These are phyloP conservation scores for Vigna radiata DNA, from an alignment of 306 rosid genomes.

Conservation along the genomic window DNA sequence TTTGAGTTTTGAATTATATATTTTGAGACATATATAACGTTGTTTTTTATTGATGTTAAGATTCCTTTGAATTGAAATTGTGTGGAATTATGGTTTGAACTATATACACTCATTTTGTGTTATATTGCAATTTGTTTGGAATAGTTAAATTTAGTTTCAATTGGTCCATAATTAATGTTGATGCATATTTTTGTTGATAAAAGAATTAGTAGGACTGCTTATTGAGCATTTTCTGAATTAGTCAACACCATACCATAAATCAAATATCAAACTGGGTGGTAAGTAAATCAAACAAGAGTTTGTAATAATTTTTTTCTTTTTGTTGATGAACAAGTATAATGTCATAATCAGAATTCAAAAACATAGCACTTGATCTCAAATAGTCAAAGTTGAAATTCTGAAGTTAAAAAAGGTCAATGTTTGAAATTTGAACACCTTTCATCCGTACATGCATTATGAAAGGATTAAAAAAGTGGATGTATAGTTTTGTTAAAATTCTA, in stretches of 20 bases:
- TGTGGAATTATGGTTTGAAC: too few relatives aligned
- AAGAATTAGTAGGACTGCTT: too few relatives aligned
- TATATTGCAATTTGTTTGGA: too few relatives aligned
- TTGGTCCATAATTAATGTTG: too few relatives aligned
- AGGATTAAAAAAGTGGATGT: not conserved
- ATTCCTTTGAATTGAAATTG: too few relatives aligned
- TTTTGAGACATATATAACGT: too few relatives aligned
- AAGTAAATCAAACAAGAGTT: not conserved
- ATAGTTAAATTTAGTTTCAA: too few relatives aligned
- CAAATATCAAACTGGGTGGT: not conserved
- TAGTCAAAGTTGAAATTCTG: not conserved
- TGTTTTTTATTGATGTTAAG: too few relatives aligned
- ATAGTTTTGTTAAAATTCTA: not conserved
- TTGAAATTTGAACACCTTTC: slow-evolving; percentile 18
- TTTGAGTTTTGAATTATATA: too few relatives aligned
- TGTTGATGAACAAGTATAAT: slow-evolving; percentile 32
- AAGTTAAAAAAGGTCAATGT: slow-evolving; percentile 6
- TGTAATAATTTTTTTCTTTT: not conserved
- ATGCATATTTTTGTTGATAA: too few relatives aligned
- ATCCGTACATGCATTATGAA: not conserved
- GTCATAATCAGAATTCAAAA: slow-evolving; percentile 23
- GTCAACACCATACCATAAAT: slow-evolving; percentile 7
- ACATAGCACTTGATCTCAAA: not conserved
- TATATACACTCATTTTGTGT: too few relatives aligned
- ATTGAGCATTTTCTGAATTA: not conserved